These are phyloP conservation scores for Moricandia arvensis DNA, from an alignment of 345 rosid genomes.

Conservation along the genomic window DNA sequence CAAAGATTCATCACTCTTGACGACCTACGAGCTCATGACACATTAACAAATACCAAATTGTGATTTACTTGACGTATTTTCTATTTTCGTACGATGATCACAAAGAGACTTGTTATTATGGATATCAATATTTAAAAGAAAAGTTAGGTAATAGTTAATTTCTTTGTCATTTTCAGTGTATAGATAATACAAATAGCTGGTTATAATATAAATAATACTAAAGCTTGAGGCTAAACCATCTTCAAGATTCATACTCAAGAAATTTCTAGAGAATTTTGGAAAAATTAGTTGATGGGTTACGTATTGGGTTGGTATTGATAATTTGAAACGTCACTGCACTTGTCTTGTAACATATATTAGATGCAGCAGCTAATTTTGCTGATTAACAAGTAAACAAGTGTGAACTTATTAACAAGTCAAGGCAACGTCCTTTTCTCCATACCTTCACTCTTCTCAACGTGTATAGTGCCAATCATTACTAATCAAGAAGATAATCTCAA, in stretches of 20 bases:
- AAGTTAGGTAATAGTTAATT: slow-evolving; percentile 8
- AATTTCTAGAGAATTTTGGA: slow-evolving; percentile 7
- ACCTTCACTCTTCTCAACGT: neutral
- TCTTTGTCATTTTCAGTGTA: neutral
- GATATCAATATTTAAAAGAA: neutral
- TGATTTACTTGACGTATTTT: neutral
- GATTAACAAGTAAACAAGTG: slow-evolving; percentile 14
- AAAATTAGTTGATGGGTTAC: neutral
- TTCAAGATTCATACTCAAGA: slow-evolving; percentile 1
- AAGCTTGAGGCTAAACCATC: slow-evolving; percentile 3
- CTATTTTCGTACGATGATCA: slow-evolving; percentile 4
- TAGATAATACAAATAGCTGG: no score
- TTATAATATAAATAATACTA: neutral
- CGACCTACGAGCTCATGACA: slow-evolving; percentile 32
- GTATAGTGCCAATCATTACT: slow-evolving; percentile 3
- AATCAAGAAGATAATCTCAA: neutral
- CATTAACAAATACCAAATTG: slow-evolving; percentile 9
- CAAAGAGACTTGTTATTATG: slow-evolving; percentile 7
- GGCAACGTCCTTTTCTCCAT: neutral
- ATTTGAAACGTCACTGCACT: neutral
- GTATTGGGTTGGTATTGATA: slow-evolving; percentile 7
- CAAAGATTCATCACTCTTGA: slow-evolving; percentile 28
- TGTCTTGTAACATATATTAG: slow-evolving; percentile 1
- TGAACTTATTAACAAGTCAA: no score
- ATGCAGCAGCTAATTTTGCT: slow-evolving; percentile 4